phyloP scores from a whole-genome alignment of 176 grass and related monocot species.

The Urochloa ruziziensis region DNA sequence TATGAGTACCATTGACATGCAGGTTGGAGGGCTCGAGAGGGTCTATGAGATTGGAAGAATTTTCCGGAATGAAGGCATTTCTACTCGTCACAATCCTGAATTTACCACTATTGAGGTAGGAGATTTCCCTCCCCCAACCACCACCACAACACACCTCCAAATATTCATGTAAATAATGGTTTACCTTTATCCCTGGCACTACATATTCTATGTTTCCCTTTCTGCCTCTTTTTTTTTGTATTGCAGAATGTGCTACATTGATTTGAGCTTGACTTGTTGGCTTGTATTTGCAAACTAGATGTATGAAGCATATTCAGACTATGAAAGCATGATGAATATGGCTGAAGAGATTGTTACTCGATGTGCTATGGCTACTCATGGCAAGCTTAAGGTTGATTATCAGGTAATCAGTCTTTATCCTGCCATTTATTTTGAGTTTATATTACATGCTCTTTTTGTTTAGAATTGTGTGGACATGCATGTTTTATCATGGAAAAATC shows the following conservation, averaged over 20 bases:
- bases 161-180: conserved; percentile 14
- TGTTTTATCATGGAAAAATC: neutral
- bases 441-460: conserved; percentile 2
- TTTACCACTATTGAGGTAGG: conserved; percentile 96
- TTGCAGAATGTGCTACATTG: conserved; percentile 26
- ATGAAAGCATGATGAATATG: conserved; percentile 99
- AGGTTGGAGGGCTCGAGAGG: conserved; percentile 98
- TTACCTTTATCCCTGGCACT: neutral
- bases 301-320: conserved; percentile 99
- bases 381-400: conserved; percentile 84
- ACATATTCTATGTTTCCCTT: conserved; percentile 13
- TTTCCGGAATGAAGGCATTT: conserved; percentile 98
- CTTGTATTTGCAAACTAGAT: conserved; percentile 73
- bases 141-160: neutral
- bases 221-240: neutral
- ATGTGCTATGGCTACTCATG: conserved; percentile 79
- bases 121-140: neutral
- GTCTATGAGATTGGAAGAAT: conserved; percentile 98
- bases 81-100: conserved; percentile 98
- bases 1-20: conserved; percentile 13
- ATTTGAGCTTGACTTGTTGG: conserved; percentile 24
- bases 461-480: neutral
- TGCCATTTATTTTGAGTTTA: conserved; percentile 18
- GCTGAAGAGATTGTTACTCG: conserved; percentile 88
- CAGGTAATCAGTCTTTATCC: conserved; percentile 52